Evolutionary conservation across 768 basidiomycete species (phyloP).

Genomic region (Termitomyces sp.): DNA sequence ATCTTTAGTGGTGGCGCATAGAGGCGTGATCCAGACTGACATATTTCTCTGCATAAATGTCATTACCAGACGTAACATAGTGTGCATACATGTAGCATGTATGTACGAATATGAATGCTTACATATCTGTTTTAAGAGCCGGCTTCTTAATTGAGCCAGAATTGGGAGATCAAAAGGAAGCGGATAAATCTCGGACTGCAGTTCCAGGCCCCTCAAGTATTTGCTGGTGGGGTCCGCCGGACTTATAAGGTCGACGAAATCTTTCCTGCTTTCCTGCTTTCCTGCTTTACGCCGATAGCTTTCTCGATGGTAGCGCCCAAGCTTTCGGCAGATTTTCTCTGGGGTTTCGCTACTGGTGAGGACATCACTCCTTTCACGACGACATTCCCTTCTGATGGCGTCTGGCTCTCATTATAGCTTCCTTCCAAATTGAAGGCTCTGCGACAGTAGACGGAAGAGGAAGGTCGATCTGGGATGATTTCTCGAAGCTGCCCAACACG

Average conservation of each 20-base stretch:
- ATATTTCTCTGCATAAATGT: not conserved
- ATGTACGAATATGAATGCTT: not conserved
- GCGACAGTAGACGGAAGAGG: constrained; percentile 53
- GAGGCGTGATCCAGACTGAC: not conserved
- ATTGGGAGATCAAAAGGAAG: not conserved
- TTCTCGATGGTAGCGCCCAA: constrained; percentile 28
- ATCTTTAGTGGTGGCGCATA: not conserved
- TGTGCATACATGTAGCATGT: not conserved
- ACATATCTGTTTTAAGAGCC: not conserved
- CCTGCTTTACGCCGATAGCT: constrained; percentile 19
- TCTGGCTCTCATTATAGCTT: constrained; percentile 29
- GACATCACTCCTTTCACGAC: not conserved
- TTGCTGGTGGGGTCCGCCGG: constrained; percentile 23
- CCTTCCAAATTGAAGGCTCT: constrained; percentile 75
- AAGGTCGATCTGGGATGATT: constrained; percentile 73
- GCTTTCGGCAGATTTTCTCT: constrained; percentile 57
- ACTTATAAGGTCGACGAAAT: constrained; percentile 30
- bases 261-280: constrained; percentile 21
- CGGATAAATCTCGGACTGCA: constrained; percentile 47
- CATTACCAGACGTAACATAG: not conserved
- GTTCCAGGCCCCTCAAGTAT: constrained; percentile 33
- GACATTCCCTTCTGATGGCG: not conserved
- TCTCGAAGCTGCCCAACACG: constrained; percentile 59
- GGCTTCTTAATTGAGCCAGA: not conserved
- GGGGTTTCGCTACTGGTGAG: constrained; percentile 68